These are phyloP conservation scores for Colletotrichum orbiculare DNA, from an alignment of 2,329 filamentous ascomycete genomes.

Conservation along the genomic window DNA sequence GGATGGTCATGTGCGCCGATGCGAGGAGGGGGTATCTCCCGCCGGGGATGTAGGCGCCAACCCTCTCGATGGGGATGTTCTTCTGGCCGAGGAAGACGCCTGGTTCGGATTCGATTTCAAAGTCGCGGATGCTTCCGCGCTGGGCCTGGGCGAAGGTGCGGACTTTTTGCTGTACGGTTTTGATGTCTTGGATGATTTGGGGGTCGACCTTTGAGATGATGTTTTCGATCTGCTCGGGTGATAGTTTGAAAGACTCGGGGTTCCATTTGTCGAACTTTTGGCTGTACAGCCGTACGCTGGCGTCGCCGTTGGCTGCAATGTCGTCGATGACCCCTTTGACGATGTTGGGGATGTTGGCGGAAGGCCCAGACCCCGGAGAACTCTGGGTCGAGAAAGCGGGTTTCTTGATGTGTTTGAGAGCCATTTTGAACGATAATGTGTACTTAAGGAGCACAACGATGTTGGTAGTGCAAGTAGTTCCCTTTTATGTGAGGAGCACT, in stretches of 20 bases:
- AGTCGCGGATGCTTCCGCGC: slow-evolving; percentile 69
- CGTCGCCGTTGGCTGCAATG: slow-evolving; percentile 58
- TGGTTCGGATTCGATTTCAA: slow-evolving; percentile 61
- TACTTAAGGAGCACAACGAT: no score
- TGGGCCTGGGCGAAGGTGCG: slow-evolving; percentile 92
- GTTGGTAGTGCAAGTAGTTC: no score
- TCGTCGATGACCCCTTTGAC: slow-evolving; percentile 60
- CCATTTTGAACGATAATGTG: not conserved
- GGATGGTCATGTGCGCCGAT: slow-evolving; percentile 65
- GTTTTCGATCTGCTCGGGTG: slow-evolving; percentile 54
- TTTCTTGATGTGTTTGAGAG: slow-evolving; percentile 3
- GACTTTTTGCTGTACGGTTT: slow-evolving; percentile 11
- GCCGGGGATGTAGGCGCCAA: slow-evolving; percentile 62
- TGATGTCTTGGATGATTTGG: slow-evolving; percentile 54
- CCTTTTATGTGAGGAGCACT: no score
- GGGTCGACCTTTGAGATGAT: slow-evolving; percentile 55
- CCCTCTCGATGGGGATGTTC: slow-evolving; percentile 58
- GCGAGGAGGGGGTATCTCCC: slow-evolving; percentile 64
- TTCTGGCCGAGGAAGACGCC: slow-evolving; percentile 63
- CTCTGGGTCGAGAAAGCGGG: not conserved
- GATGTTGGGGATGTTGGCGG: slow-evolving; percentile 49
- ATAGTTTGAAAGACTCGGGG: slow-evolving; percentile 60
- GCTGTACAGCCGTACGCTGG: slow-evolving; percentile 59
- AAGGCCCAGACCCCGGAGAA: not conserved
- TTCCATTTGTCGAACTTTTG: slow-evolving; percentile 66